phyloP scores from a whole-genome alignment of 2,329 filamentous ascomycete genomes.

The Didymella pinodella region DNA sequence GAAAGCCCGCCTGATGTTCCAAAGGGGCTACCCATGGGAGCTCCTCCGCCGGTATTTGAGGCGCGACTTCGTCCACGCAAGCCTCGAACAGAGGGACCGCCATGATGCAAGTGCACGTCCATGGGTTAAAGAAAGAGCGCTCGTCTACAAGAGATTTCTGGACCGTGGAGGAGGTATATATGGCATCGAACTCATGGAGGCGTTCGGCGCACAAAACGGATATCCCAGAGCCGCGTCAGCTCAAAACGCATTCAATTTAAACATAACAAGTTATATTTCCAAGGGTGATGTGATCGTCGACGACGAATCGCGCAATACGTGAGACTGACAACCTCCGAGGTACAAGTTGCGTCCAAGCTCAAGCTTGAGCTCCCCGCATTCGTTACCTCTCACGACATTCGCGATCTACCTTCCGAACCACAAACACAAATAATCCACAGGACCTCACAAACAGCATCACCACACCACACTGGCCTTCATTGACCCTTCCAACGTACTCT shows the following conservation, averaged over 20 bases:
- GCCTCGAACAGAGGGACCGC: background rate
- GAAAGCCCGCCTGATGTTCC: background rate
- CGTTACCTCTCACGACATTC: constrained; percentile 6
- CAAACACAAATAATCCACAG: background rate
- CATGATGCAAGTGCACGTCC: background rate
- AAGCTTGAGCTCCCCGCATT: constrained; percentile 26
- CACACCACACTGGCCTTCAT: background rate
- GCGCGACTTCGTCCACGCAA: background rate
- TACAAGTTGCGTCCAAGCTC: constrained; percentile 15
- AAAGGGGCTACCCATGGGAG: background rate
- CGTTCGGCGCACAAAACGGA: constrained; percentile 22
- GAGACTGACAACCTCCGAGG: constrained; percentile 17
- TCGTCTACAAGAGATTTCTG: background rate
- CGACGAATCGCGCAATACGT: background rate
- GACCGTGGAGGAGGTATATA: background rate
- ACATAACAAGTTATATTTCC: background rate
- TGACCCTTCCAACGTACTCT: background rate
- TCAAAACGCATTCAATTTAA: constrained; percentile 3
- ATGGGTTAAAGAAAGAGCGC: background rate
- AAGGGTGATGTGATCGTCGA: background rate
- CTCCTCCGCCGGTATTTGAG: background rate
- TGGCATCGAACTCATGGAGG: constrained; percentile 7
- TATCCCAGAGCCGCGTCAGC: constrained; percentile 20
- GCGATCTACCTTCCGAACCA: background rate
- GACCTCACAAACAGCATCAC: background rate